phyloP scores from a whole-genome alignment of 768 basidiomycete genomes.

The Panaeolus papilionaceus region DNA sequence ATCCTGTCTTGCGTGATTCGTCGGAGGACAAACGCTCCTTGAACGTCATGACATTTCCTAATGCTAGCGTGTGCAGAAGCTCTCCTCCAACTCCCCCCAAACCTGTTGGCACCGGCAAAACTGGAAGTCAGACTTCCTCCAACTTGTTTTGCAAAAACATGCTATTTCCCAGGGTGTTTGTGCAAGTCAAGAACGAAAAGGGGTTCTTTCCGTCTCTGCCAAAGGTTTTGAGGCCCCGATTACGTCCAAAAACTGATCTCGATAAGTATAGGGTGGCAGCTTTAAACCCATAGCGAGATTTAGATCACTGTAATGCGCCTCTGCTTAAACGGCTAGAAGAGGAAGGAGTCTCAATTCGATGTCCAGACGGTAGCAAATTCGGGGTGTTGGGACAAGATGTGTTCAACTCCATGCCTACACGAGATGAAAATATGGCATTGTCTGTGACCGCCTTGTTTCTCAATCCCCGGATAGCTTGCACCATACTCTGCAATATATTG shows the following conservation, averaged over 20 bases:
- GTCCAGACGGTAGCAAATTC: slow-evolving; percentile 67
- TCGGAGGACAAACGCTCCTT: slow-evolving; percentile 51
- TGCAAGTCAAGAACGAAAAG: slow-evolving; percentile 79
- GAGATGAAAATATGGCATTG: slow-evolving; percentile 13
- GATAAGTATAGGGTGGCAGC: slow-evolving; percentile 75
- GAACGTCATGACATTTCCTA: slow-evolving; percentile 80
- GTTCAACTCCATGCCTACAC: slow-evolving; percentile 80
- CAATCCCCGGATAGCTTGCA: slow-evolving; percentile 64
- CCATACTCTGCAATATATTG: slow-evolving; percentile 56
- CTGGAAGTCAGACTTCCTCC: slow-evolving; percentile 18
- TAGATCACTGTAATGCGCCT: slow-evolving; percentile 52
- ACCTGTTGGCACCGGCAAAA: slow-evolving; percentile 68
- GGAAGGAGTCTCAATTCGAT: slow-evolving; percentile 53
- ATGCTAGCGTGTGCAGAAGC: slow-evolving; percentile 71
- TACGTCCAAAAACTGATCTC: slow-evolving; percentile 64
- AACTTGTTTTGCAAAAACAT: slow-evolving; percentile 67
- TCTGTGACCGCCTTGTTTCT: slow-evolving; percentile 46
- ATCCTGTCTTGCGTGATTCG: slow-evolving; percentile 38
- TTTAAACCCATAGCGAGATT: slow-evolving; percentile 77
- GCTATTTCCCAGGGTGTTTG: slow-evolving; percentile 79
- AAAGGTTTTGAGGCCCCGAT: slow-evolving; percentile 53
- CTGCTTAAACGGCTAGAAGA: slow-evolving; percentile 60
- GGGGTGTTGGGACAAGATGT: slow-evolving; percentile 85
- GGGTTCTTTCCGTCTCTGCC: slow-evolving; percentile 25
- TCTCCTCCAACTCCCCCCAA: slow-evolving; percentile 83